Percentiles rank a stretch among this genome's conserved stretches.
These are phyloP conservation scores for Hypomontagnella monticulosa DNA, from an alignment of 495 filamentous ascomycete species.

Conservation along the genomic window DNA sequence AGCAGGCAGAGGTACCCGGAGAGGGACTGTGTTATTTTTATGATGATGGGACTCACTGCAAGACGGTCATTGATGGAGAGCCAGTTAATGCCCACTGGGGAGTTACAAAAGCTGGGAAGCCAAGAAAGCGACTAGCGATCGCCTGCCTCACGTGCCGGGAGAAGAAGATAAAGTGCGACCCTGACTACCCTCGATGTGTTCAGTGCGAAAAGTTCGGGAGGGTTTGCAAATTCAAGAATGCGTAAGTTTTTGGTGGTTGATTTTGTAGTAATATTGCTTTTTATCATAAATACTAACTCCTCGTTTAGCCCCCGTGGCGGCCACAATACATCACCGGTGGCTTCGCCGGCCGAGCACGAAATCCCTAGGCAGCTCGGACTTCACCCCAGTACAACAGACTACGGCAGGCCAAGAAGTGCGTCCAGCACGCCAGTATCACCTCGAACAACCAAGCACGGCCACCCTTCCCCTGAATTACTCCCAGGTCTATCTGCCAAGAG, in stretches of 20 bases:
- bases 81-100: constrained; percentile 92
- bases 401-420: constrained; percentile 50
- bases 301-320: constrained; percentile 61
- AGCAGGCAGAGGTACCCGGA: constrained; percentile 71
- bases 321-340: constrained; percentile 62
- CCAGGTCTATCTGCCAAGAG: constrained; percentile 51
- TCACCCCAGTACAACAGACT: constrained; percentile 43
- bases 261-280: not conserved
- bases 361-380: constrained; percentile 50
- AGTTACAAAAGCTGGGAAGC: constrained; percentile 90
- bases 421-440: constrained; percentile 58
- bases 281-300: constrained; percentile 29
- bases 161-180: constrained; percentile 97
- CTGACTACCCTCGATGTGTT: constrained; percentile 82
- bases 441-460: constrained; percentile 49
- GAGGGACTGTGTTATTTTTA: constrained; percentile 89
- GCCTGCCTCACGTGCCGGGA: constrained; percentile 91
- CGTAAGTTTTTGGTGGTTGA: constrained; percentile 65
- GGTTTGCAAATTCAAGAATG: constrained; percentile 85
- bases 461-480: constrained; percentile 43
- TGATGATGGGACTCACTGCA: constrained; percentile 85
- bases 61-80: constrained; percentile 84
- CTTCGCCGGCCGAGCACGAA: constrained; percentile 60
- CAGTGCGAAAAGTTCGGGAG: constrained; percentile 91
- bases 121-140: constrained; percentile 86